These are phyloP conservation scores for Metschnikowia drakensbergensis DNA, from an alignment of 805 yeast species.

Conservation along the genomic window DNA sequence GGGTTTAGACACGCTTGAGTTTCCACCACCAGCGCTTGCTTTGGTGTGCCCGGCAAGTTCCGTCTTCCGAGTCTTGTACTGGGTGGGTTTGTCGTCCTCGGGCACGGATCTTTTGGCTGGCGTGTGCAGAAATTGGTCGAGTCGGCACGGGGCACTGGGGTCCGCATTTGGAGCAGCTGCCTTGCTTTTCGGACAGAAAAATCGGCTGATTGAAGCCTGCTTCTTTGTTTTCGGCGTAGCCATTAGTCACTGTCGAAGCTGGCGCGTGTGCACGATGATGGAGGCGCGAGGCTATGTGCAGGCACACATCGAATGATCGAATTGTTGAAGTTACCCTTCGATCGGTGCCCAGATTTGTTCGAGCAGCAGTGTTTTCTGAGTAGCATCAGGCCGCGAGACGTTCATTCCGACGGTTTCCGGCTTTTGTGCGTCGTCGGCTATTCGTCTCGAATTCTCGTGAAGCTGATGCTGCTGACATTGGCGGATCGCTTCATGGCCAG, in stretches of 20 bases:
- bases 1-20: too few species aligned
- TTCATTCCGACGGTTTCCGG: too few species aligned
- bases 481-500: slow-evolving; percentile 1
- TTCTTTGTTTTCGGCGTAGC: slow-evolving; percentile 6
- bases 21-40: too few species aligned
- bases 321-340: too few species aligned
- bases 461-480: slow-evolving; percentile 18
- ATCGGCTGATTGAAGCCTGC: slow-evolving; percentile 17
- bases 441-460: slow-evolving; percentile 17
- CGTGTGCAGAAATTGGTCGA: not conserved
- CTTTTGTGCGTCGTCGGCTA: not conserved
- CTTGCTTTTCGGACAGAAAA: slow-evolving; percentile 9
- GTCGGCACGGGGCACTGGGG: not conserved
- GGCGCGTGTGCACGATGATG: not conserved
- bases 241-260: not conserved
- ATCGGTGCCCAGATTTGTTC: too few species aligned
- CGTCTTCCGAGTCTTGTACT: too few species aligned
- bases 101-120: not conserved
- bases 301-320: not conserved
- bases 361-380: too few species aligned
- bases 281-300: not conserved
- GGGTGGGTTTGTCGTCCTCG: not conserved
- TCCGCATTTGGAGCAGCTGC: not conserved
- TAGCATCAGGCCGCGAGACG: too few species aligned
- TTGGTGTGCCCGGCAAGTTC: too few species aligned